Evolutionary conservation across 1,284 basidiomycete genomes (phyloP).

Genomic region (Apiotrichum siamense): DNA sequence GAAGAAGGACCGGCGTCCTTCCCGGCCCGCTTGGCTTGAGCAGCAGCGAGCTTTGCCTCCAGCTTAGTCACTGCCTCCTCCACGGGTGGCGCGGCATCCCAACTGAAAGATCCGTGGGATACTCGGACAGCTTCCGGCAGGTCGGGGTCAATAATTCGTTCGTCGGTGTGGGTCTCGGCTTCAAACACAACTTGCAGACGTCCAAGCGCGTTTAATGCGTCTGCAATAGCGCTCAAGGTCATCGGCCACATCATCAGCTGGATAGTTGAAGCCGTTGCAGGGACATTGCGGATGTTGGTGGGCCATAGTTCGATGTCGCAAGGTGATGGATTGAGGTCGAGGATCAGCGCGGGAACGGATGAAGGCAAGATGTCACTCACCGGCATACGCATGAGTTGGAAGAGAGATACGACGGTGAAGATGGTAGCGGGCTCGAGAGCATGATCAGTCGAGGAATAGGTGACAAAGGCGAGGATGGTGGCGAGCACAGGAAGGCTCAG

Average conservation of each 20-base stretch:
- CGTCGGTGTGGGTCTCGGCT: slow-evolving; percentile 64
- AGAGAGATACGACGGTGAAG: slow-evolving; percentile 76
- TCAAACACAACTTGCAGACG: slow-evolving; percentile 67
- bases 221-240: slow-evolving; percentile 67
- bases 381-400: slow-evolving; percentile 53
- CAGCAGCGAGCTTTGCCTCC: neutral
- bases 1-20: slow-evolving; percentile 20
- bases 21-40: slow-evolving; percentile 32
- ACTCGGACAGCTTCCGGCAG: slow-evolving; percentile 61
- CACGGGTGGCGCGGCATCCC: slow-evolving; percentile 66
- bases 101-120: slow-evolving; percentile 66
- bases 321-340: too few species aligned
- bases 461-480: slow-evolving; percentile 77
- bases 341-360: too few species aligned
- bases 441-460: slow-evolving; percentile 67
- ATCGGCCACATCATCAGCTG: slow-evolving; percentile 55
- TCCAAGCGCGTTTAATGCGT: slow-evolving; percentile 67
- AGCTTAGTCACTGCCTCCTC: slow-evolving; percentile 42
- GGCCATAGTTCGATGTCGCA: too few species aligned
- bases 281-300: neutral
- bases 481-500: slow-evolving; percentile 65
- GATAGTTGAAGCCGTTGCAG: too few species aligned
- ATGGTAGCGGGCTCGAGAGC: slow-evolving; percentile 56
- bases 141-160: slow-evolving; percentile 48
- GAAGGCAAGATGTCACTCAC: neutral